Evolutionary conservation across 2,329 filamentous ascomycete genomes (phyloP).

Genomic region (Epichloe baconii): DNA sequence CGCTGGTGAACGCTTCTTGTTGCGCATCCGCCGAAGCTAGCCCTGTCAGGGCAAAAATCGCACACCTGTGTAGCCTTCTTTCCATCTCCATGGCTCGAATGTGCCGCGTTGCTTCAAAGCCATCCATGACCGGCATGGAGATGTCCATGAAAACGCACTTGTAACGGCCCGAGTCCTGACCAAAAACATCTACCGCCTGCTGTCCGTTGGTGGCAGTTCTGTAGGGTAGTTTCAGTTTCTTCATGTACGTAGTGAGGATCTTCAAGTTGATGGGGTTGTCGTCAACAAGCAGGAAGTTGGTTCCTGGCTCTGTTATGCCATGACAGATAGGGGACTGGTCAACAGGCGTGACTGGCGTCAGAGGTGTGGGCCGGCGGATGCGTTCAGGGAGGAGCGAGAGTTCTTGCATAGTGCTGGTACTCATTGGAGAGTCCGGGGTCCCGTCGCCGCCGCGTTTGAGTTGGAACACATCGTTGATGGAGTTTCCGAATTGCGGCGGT

Average conservation of each 20-base stretch:
- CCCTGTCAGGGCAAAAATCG: constrained; percentile 38
- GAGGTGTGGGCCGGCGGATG: constrained; percentile 1
- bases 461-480: background rate
- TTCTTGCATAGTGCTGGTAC: background rate
- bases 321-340: background rate
- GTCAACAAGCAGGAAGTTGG: constrained; percentile 18
- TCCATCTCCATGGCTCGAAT: constrained; percentile 22
- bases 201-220: constrained; percentile 15
- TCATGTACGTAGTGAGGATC: constrained; percentile 17
- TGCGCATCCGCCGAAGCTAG: constrained; percentile 32
- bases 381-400: constrained; percentile 1
- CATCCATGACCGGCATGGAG: constrained; percentile 41
- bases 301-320: background rate
- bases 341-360: background rate
- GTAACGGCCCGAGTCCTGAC: constrained; percentile 7
- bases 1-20: constrained; percentile 35
- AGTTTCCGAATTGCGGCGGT: background rate
- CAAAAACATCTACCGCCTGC: constrained; percentile 15
- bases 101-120: constrained; percentile 30
- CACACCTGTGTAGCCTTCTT: constrained; percentile 5
- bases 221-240: constrained; percentile 13
- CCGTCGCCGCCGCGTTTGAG: background rate
- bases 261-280: constrained; percentile 25
- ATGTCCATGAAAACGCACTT: constrained; percentile 28
- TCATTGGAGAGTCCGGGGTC: background rate